phyloP scores from a whole-genome alignment of 345 rosid species.

The Citrus hindsii region DNA sequence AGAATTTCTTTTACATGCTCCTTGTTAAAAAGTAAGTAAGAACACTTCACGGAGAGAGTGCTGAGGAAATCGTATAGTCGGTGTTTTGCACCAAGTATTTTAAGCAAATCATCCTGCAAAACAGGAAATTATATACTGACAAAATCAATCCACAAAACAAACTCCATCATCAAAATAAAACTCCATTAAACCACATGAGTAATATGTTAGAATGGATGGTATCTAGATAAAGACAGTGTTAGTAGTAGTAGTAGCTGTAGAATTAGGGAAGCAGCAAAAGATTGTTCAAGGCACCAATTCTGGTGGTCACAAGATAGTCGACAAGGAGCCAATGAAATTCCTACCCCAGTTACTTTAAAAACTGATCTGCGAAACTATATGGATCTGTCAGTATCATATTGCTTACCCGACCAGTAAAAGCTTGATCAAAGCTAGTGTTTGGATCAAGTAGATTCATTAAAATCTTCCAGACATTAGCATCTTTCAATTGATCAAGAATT shows the following conservation, averaged over 20 bases:
- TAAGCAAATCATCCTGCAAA: slow-evolving; percentile 90
- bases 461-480: slow-evolving; percentile 89
- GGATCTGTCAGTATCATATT: slow-evolving; percentile 6
- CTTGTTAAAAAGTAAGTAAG: slow-evolving; percentile 81
- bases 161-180: background rate
- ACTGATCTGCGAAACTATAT: background rate
- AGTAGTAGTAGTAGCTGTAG: background rate
- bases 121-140: background rate
- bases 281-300: background rate
- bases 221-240: background rate
- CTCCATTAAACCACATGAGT: background rate
- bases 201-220: background rate
- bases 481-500: slow-evolving; percentile 90
- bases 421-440: slow-evolving; percentile 56
- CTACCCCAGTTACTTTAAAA: background rate
- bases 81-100: slow-evolving; percentile 86
- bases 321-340: background rate
- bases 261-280: background rate
- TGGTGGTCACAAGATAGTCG: background rate
- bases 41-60: slow-evolving; percentile 78
- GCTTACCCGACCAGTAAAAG: slow-evolving; percentile 66
- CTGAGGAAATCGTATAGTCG: slow-evolving; percentile 79
- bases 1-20: slow-evolving; percentile 85
- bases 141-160: background rate
- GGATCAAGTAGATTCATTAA: slow-evolving; percentile 69